Conservation (phyloP, 179 eudicot species). For the Beta macrorhiza region DNA sequence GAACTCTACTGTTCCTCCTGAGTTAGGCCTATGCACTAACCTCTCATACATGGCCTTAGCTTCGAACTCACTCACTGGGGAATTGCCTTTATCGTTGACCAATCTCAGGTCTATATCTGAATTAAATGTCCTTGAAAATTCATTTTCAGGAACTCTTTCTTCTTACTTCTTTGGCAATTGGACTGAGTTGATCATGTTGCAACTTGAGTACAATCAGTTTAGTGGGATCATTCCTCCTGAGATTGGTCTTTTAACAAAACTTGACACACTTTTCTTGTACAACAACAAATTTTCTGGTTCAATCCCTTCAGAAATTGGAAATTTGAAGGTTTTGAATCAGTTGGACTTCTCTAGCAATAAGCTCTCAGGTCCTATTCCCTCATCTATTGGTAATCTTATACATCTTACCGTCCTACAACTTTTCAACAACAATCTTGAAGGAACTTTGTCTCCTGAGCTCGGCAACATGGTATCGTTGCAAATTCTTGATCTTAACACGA, state of each 20-base stretch:
- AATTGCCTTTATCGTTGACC: slow-evolving; percentile 53
- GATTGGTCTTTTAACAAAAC: slow-evolving; percentile 41
- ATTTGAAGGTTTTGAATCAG: slow-evolving; percentile 27
- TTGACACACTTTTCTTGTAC: slow-evolving; percentile 41
- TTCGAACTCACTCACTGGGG: slow-evolving; percentile 45
- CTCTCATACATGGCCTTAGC: slow-evolving; percentile 52
- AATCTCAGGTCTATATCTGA: slow-evolving; percentile 44
- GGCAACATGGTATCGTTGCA: slow-evolving; percentile 41
- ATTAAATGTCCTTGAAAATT: slow-evolving; percentile 50
- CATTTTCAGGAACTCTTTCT: slow-evolving; percentile 57
- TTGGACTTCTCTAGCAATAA: slow-evolving; percentile 49
- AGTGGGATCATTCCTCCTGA: slow-evolving; percentile 50
- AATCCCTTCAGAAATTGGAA: slow-evolving; percentile 52
- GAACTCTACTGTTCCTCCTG: slow-evolving; percentile 59
- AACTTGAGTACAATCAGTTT: slow-evolving; percentile 54
- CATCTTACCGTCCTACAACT: slow-evolving; percentile 40
- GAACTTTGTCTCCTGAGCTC: slow-evolving; percentile 47
- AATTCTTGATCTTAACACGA: slow-evolving; percentile 43
- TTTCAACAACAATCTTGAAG: slow-evolving; percentile 48
- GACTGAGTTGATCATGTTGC: slow-evolving; percentile 53
- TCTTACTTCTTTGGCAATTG: slow-evolving; percentile 50
- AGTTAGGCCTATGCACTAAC: slow-evolving; percentile 56
- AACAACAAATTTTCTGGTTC: slow-evolving; percentile 45
- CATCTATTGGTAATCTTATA: slow-evolving; percentile 50
- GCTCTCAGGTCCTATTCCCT: slow-evolving; percentile 55